Conservation (phyloP, 805 yeast genomes). For the Wickerhamia fluorescens region DNA sequence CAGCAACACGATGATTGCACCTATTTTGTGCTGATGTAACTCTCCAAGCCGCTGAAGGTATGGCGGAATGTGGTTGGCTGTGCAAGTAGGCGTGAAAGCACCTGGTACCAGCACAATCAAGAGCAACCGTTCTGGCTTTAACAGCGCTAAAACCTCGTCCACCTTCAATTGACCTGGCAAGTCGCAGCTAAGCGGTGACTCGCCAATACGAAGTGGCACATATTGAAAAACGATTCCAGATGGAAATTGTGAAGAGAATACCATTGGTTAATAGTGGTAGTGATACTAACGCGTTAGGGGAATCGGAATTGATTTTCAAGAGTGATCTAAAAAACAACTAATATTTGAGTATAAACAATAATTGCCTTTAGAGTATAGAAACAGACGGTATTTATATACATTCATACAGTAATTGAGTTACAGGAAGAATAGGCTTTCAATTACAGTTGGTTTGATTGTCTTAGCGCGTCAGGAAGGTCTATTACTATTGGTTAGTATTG, state of each 20-base stretch:
- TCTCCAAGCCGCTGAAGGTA: slow-evolving; percentile 22
- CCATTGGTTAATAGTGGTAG: no score
- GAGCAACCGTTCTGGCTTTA: slow-evolving; percentile 4
- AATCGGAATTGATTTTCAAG: no score
- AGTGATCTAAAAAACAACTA: no score
- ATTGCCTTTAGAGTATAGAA: no score
- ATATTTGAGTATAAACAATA: no score
- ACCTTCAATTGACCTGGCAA: slow-evolving; percentile 26
- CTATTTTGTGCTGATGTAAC: slow-evolving; percentile 21
- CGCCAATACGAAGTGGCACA: slow-evolving; percentile 8
- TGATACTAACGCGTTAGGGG: no score
- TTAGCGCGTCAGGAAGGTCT: no score
- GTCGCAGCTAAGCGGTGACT: slow-evolving; percentile 22
- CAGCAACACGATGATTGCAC: slow-evolving; percentile 27
- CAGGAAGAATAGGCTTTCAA: no score
- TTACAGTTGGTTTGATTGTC: no score
- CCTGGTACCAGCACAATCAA: slow-evolving; percentile 37
- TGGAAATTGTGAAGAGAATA: slow-evolving; percentile 20
- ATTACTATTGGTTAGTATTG: no score
- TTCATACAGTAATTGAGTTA: no score
- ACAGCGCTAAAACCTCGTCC: slow-evolving; percentile 23
- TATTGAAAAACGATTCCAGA: slow-evolving; percentile 25
- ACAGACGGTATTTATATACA: no score
- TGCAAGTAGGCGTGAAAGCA: slow-evolving; percentile 40
- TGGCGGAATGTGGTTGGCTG: slow-evolving; percentile 38